These are phyloP conservation scores for Pyrus betulifolia DNA, from an alignment of 306 rosid species.

Conservation along the genomic window DNA sequence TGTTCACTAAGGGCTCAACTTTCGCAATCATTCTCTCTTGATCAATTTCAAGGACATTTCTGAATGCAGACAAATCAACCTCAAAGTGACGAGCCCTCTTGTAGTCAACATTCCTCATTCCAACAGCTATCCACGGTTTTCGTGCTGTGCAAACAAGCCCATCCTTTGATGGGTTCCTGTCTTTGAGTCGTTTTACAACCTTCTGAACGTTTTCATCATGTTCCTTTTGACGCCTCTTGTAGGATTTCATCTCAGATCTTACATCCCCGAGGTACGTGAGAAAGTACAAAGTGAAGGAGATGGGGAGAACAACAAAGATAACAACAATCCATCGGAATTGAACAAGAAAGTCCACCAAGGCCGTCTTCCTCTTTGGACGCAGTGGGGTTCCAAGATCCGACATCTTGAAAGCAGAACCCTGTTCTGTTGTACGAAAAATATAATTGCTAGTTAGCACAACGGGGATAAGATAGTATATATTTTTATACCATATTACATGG, in stretches of 20 bases:
- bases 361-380: conserved; percentile 89
- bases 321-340: conserved; percentile 84
- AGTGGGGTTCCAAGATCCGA: conserved; percentile 79
- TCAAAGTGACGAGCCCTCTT: conserved; percentile 97
- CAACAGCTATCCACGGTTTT: conserved; percentile 95
- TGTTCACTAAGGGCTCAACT: conserved; percentile 93
- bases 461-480: background rate
- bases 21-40: conserved; percentile 68
- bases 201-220: conserved; percentile 84
- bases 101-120: conserved; percentile 96
- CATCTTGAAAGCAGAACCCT: conserved; percentile 31
- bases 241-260: conserved; percentile 85
- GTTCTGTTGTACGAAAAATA: background rate
- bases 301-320: conserved; percentile 86
- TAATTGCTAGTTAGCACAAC: background rate
- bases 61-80: conserved; percentile 78
- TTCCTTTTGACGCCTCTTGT: conserved; percentile 72
- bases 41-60: conserved; percentile 75
- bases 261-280: conserved; percentile 83
- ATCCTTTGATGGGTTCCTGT: conserved; percentile 73
- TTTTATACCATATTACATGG: background rate
- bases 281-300: conserved; percentile 78
- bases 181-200: conserved; percentile 79
- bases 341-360: conserved; percentile 76
- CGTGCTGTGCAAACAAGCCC: conserved; percentile 99